phyloP scores from a whole-genome alignment of 768 basidiomycete species.

The Panaeolus papilionaceus region DNA sequence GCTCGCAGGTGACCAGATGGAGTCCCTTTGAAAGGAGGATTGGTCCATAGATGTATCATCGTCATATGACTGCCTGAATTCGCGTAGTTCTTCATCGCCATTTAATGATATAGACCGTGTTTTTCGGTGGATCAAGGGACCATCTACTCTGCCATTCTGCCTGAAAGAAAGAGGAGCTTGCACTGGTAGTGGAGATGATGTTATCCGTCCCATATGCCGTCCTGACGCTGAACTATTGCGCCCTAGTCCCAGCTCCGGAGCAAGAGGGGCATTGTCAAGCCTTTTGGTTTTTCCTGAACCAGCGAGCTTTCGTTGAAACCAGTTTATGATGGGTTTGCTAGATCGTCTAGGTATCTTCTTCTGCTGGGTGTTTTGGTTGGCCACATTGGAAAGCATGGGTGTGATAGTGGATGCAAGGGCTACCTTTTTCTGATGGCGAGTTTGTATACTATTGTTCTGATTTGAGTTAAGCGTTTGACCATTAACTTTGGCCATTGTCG shows the following conservation, averaged over 20 bases:
- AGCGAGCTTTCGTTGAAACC: slow-evolving; percentile 88
- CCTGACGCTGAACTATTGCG: slow-evolving; percentile 37
- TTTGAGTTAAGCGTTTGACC: neutral
- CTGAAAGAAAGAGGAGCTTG: slow-evolving; percentile 32
- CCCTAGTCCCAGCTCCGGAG: slow-evolving; percentile 40
- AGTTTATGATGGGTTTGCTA: slow-evolving; percentile 87
- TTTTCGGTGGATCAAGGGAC: slow-evolving; percentile 46
- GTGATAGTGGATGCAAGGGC: slow-evolving; percentile 24
- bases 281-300: slow-evolving; percentile 69
- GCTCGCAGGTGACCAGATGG: slow-evolving; percentile 81
- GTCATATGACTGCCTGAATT: slow-evolving; percentile 45
- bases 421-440: slow-evolving; percentile 30
- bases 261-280: slow-evolving; percentile 41
- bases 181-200: slow-evolving; percentile 50
- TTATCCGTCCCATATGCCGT: slow-evolving; percentile 45
- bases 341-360: slow-evolving; percentile 74
- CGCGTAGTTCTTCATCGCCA: slow-evolving; percentile 56
- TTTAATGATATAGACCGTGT: slow-evolving; percentile 65
- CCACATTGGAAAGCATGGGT: slow-evolving; percentile 28
- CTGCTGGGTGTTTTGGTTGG: slow-evolving; percentile 44
- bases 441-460: slow-evolving; percentile 16
- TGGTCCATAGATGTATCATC: slow-evolving; percentile 53
- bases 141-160: slow-evolving; percentile 41
- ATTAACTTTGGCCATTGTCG: slow-evolving; percentile 9
- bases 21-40: slow-evolving; percentile 72